phyloP scores from a whole-genome alignment of 768 basidiomycete species.

The Plicaturopsis crispa region DNA sequence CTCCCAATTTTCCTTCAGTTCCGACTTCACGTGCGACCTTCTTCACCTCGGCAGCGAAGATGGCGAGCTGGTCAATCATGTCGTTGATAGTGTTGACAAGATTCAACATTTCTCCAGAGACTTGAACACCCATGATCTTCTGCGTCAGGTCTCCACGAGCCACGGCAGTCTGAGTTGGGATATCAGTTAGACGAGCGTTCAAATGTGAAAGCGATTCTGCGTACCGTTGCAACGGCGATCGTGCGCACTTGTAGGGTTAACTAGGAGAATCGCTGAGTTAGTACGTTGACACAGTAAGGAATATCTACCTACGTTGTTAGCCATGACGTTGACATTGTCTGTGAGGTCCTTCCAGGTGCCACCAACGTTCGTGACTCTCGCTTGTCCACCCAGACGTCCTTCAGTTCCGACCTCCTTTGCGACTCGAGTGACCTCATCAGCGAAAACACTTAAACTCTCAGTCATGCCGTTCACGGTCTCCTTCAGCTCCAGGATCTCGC shows the following conservation, averaged over 20 bases:
- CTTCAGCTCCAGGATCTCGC: constrained; percentile 86
- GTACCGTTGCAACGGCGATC: constrained; percentile 85
- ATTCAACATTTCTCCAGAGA: constrained; percentile 93
- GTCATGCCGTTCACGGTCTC: constrained; percentile 97
- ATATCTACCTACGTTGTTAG: constrained; percentile 68
- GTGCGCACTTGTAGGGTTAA: constrained; percentile 90
- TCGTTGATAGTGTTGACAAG: constrained; percentile 97
- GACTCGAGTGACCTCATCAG: constrained; percentile 78
- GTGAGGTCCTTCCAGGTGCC: constrained; percentile 98
- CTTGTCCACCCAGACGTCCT: constrained; percentile 90
- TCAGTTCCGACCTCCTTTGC: constrained; percentile 97
- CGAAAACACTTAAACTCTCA: constrained; percentile 75
- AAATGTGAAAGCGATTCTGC: constrained; percentile 18
- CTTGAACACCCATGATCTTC: constrained; percentile 88
- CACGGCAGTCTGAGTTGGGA: constrained; percentile 63
- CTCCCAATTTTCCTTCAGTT: constrained; percentile 97
- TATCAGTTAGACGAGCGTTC: neutral
- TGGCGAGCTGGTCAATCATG: constrained; percentile 63
- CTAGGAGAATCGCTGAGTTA: constrained; percentile 25
- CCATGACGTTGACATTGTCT: constrained; percentile 95
- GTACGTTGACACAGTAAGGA: neutral
- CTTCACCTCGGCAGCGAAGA: constrained; percentile 78
- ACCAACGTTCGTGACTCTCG: constrained; percentile 86
- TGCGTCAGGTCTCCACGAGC: constrained; percentile 89
- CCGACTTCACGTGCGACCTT: constrained; percentile 97